A percentile compares a stretch with the other conserved stretches of the same genome.
phyloP scores from a whole-genome alignment of 768 basidiomycete species.

The Boletus rubescentipes region DNA sequence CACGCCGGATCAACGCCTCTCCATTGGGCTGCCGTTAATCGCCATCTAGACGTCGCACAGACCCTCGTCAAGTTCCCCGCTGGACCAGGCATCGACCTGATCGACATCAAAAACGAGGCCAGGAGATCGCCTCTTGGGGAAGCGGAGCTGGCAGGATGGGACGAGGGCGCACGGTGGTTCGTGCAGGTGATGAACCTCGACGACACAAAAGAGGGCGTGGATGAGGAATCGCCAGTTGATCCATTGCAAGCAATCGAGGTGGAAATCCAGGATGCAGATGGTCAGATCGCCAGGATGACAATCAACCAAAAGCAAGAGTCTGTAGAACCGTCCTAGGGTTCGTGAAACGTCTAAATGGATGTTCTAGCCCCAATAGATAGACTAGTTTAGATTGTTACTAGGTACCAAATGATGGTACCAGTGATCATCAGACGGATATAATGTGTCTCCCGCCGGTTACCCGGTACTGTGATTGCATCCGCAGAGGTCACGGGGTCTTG shows the following conservation, averaged over 20 bases:
- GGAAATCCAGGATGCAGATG: slow-evolving; percentile 72
- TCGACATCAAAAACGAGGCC: slow-evolving; percentile 72
- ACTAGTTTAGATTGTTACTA: background rate
- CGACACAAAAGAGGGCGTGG: slow-evolving; percentile 36
- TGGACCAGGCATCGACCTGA: slow-evolving; percentile 65
- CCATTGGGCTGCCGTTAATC: slow-evolving; percentile 90
- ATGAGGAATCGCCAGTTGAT: slow-evolving; percentile 30
- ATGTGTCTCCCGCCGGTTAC: too few species aligned
- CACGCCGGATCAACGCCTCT: slow-evolving; percentile 75
- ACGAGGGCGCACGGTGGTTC: slow-evolving; percentile 82
- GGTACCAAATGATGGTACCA: background rate
- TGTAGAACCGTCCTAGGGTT: background rate
- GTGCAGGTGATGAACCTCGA: slow-evolving; percentile 80
- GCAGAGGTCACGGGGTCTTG: too few species aligned
- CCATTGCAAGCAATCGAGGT: slow-evolving; percentile 53
- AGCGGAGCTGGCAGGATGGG: slow-evolving; percentile 77
- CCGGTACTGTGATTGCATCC: too few species aligned
- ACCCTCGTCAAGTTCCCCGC: slow-evolving; percentile 54
- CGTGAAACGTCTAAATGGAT: background rate
- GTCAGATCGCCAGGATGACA: slow-evolving; percentile 63
- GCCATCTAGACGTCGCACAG: slow-evolving; percentile 63
- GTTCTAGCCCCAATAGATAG: background rate
- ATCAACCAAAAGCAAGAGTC: slow-evolving; percentile 26
- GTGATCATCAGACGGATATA: background rate
- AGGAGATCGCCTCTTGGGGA: slow-evolving; percentile 79